Evolutionary conservation across 2,329 filamentous ascomycete species (phyloP).

Genomic region (Pseudogymnoascus sp.): DNA sequence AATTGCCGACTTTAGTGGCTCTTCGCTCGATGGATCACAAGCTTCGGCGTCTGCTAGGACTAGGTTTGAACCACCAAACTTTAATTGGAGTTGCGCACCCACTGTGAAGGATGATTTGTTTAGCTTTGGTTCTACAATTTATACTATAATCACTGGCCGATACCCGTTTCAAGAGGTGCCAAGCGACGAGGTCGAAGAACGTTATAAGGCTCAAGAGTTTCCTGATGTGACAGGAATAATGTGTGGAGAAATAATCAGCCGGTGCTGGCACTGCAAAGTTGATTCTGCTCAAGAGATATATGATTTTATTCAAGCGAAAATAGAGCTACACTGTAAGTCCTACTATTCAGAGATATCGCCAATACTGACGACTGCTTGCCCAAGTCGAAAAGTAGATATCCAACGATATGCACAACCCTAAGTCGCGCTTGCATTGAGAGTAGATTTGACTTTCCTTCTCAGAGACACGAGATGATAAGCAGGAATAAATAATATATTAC

Average conservation of each 20-base stretch:
- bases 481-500: background rate
- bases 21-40: conserved; percentile 24
- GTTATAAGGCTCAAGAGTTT: conserved; percentile 25
- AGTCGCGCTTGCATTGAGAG: background rate
- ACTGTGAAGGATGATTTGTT: conserved; percentile 28
- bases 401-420: background rate
- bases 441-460: too few relatives aligned
- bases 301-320: background rate
- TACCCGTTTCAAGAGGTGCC: conserved; percentile 27
- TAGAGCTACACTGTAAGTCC: background rate
- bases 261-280: conserved; percentile 26
- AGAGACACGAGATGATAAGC: too few relatives aligned
- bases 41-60: conserved; percentile 20
- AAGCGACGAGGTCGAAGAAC: conserved; percentile 26
- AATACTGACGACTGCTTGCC: background rate
- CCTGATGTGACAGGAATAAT: conserved; percentile 23
- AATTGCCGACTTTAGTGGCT: conserved; percentile 33
- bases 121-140: conserved; percentile 30
- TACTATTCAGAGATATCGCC: background rate
- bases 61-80: conserved; percentile 23
- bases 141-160: conserved; percentile 29
- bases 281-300: background rate
- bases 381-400: background rate
- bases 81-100: conserved; percentile 23
- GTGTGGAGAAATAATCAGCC: conserved; percentile 26